Evolutionary conservation across 2,329 filamentous ascomycete genomes (phyloP), one percentile per base, ranked within the genome.

Genomic region (Fusarium papillatum): DNA sequence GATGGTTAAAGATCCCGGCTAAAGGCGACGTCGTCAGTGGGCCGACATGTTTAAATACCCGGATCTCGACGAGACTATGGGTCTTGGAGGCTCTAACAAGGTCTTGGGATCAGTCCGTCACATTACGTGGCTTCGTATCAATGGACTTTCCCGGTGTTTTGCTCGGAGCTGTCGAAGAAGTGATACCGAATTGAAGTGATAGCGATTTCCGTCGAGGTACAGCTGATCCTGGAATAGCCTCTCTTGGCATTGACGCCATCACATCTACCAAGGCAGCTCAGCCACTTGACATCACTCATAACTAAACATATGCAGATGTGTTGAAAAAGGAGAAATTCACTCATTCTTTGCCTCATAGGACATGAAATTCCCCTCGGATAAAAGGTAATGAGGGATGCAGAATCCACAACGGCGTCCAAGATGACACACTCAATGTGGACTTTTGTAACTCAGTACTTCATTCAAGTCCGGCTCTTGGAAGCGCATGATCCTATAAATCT

Each of bases 21-120:
- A 59, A 72, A 62, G n/a, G 39, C 31, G 50, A 72, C 68, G 74
- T 74, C 71, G 64, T 74, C 19, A 19, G 50, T 55, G 62, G 50
- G 29, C 41, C 57, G n/a, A 39, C 2, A 29, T 53, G 17, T 31
- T 22, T 4, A 39, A 34, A 53, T 43, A 24, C 39, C 50, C 50
- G 29, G 29, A 34, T 64, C 48, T 53, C 31, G 34, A 50, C 53
- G 43, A 65, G 66, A 67, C 17, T 39, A 62, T 24, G 29, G 61
- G 22, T 17, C 41, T 7, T 7, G 13, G 26, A 59, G 38, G 36
- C 36, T 48, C 26, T 17, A 29, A 24, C 46, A 46, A 22, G 60
- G 24, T 34, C 64, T 46, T 41, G 26, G 36, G 34, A 16, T 22
- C 22, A n/a, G 36, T n/a, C 31, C 11, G 38, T 39, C 16, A 13